phyloP scores from a whole-genome alignment of 2,329 filamentous ascomycete genomes.

The Fusarium compactum region DNA sequence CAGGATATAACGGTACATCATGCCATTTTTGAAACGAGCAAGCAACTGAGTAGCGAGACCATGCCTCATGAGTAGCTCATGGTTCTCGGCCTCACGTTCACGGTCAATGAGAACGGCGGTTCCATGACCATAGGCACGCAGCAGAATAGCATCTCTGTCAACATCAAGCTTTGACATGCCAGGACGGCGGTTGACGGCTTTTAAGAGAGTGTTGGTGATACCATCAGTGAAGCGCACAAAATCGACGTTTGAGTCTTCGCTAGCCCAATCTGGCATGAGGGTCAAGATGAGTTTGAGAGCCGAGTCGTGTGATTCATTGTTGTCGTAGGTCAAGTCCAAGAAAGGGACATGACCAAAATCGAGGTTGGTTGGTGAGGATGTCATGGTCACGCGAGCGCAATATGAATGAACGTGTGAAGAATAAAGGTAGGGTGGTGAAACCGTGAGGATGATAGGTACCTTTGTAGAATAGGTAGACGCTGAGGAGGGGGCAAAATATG shows the following conservation, averaged over 20 bases:
- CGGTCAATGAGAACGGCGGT: conserved; percentile 97
- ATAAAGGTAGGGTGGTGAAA: conserved; percentile 22
- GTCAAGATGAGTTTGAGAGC: conserved; percentile 83
- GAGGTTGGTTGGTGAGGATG: conserved; percentile 50
- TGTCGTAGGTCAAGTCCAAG: conserved; percentile 84
- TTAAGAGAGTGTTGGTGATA: conserved; percentile 94
- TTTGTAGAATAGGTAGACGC: conserved; percentile 3
- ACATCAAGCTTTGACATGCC: conserved; percentile 78
- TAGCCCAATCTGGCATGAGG: conserved; percentile 85
- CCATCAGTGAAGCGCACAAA: conserved; percentile 95
- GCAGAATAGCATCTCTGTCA: conserved; percentile 85
- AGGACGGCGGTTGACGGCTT: conserved; percentile 75
- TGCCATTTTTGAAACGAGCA: conserved; percentile 93
- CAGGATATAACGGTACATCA: conserved; percentile 91
- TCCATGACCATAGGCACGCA: conserved; percentile 93
- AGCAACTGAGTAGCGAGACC: conserved; percentile 88
- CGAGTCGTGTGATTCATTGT: conserved; percentile 80
- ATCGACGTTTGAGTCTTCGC: conserved; percentile 78
- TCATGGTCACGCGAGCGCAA: conserved; percentile 48
- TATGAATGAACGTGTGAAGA: conserved; percentile 17
- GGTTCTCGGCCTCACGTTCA: conserved; percentile 82
- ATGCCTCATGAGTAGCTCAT: conserved; percentile 86
- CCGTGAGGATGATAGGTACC: background rate
- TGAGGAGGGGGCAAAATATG: conserved; percentile 11
- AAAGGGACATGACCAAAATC: conserved; percentile 64